Conservation (phyloP, 768 basidiomycete genomes). For the Paxillus rubicundulus region DNA sequence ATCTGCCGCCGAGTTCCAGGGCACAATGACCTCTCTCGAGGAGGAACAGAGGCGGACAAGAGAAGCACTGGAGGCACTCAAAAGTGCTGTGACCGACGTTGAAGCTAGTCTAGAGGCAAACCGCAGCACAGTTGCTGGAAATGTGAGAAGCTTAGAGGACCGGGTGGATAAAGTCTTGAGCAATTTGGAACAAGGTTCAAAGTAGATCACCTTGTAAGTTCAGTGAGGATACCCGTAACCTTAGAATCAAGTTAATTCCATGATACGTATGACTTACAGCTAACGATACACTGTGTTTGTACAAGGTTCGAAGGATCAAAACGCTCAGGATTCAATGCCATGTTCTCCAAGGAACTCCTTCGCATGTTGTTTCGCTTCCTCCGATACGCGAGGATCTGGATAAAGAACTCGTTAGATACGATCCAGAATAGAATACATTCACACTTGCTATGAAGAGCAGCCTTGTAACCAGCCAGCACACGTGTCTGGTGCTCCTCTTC, state of each 20-base stretch:
- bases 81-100: conserved; percentile 64
- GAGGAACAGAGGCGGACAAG: conserved; percentile 67
- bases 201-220: conserved; percentile 1
- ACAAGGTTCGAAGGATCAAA: background rate
- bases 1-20: conserved; percentile 75
- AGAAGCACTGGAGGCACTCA: conserved; percentile 64
- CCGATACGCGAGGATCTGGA: conserved; percentile 46
- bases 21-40: conserved; percentile 62
- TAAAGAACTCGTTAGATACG: background rate
- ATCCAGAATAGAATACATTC: background rate
- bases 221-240: conserved; percentile 1
- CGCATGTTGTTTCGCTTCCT: conserved; percentile 49
- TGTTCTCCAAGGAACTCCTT: conserved; percentile 36
- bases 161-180: conserved; percentile 48
- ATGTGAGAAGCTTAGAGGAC: conserved; percentile 68
- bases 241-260: conserved; percentile 1
- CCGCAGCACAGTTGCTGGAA: conserved; percentile 62
- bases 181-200: conserved; percentile 39
- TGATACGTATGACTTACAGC: background rate
- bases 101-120: conserved; percentile 79
- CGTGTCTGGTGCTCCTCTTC: conserved; percentile 43
- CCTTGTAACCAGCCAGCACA: conserved; percentile 57
- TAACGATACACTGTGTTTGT: background rate
- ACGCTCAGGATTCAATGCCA: conserved; percentile 15
- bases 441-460: conserved; percentile 47